These are phyloP conservation scores for Paecilomyces sp. DNA, from an alignment of 2,329 filamentous ascomycete species.

Conservation along the genomic window DNA sequence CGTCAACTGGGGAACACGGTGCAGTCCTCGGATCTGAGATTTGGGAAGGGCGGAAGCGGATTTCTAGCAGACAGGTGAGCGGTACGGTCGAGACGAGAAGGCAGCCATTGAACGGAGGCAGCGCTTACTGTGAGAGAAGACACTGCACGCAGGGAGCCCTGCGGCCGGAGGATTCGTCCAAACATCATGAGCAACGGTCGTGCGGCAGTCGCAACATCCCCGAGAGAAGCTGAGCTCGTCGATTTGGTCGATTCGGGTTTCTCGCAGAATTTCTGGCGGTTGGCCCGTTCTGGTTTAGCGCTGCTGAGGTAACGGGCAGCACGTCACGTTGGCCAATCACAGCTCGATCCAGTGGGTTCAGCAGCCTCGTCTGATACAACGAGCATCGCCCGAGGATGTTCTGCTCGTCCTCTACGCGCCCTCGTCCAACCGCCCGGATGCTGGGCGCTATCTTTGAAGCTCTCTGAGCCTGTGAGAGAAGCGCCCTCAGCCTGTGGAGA, in stretches of 20 bases:
- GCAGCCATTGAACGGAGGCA: slow-evolving; percentile 6
- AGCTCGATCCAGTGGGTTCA: neutral
- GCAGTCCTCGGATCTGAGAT: slow-evolving; percentile 30
- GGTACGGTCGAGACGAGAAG: slow-evolving; percentile 5
- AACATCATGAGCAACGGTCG: slow-evolving; percentile 29
- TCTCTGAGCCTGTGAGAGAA: neutral
- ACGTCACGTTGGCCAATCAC: slow-evolving; percentile 8
- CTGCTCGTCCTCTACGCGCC: neutral
- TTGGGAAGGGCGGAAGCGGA: slow-evolving; percentile 27
- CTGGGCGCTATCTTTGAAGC: neutral
- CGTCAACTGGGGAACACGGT: slow-evolving; percentile 43
- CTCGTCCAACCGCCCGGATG: slow-evolving; percentile 1
- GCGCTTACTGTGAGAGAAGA: slow-evolving; percentile 23
- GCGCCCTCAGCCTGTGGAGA: slow-evolving; percentile 4
- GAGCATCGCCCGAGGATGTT: neutral
- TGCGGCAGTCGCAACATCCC: slow-evolving; percentile 11
- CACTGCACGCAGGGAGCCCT: slow-evolving; percentile 35
- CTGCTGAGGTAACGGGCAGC: slow-evolving; percentile 14
- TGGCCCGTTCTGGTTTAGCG: slow-evolving; percentile 21
- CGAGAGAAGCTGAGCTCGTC: neutral
- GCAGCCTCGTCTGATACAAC: neutral
- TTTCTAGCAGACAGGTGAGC: slow-evolving; percentile 16
- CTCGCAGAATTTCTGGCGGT: slow-evolving; percentile 27
- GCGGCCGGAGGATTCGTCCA: slow-evolving; percentile 36
- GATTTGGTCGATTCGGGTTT: slow-evolving; percentile 10